phyloP scores from a whole-genome alignment of 1,139 yeast genomes.

The Scheffersomyces illinoinensis region DNA sequence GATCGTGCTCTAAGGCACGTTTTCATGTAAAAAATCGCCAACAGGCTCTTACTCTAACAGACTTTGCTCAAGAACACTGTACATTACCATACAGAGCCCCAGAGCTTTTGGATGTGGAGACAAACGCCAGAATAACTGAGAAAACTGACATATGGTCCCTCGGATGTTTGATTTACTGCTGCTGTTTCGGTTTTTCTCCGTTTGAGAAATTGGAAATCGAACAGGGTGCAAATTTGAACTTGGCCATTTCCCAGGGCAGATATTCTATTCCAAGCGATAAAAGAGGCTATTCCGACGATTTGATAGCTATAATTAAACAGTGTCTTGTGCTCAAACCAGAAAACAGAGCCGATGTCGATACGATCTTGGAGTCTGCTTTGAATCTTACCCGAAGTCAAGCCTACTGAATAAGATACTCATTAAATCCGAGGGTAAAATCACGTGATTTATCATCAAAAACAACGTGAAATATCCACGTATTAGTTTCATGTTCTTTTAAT shows the following conservation, averaged over 20 bases:
- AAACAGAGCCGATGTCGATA: constrained; percentile 63
- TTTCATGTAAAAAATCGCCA: constrained; percentile 56
- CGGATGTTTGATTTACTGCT: constrained; percentile 79
- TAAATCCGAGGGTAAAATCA: not conserved
- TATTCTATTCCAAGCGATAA: constrained; percentile 58
- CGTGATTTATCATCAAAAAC: not conserved
- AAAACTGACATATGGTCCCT: constrained; percentile 87
- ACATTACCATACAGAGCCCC: constrained; percentile 91
- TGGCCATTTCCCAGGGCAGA: constrained; percentile 75
- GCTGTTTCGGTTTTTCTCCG: constrained; percentile 80
- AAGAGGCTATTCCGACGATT: constrained; percentile 53
- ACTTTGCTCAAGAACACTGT: constrained; percentile 82
- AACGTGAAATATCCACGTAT: not conserved
- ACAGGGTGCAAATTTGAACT: constrained; percentile 76
- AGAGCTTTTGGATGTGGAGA: constrained; percentile 75
- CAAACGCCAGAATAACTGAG: constrained; percentile 64
- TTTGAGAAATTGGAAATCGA: constrained; percentile 81
- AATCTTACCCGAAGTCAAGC: constrained; percentile 21
- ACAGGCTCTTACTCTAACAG: constrained; percentile 76
- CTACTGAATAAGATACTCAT: not conserved
- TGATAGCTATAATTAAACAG: constrained; percentile 53
- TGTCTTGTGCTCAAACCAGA: constrained; percentile 65
- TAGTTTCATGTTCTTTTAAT: not conserved
- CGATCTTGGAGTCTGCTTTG: constrained; percentile 51
- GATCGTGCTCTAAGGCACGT: constrained; percentile 73